Conservation (phyloP, 192 early-diverging fungal genomes). For the Coemansia reversa region DNA sequence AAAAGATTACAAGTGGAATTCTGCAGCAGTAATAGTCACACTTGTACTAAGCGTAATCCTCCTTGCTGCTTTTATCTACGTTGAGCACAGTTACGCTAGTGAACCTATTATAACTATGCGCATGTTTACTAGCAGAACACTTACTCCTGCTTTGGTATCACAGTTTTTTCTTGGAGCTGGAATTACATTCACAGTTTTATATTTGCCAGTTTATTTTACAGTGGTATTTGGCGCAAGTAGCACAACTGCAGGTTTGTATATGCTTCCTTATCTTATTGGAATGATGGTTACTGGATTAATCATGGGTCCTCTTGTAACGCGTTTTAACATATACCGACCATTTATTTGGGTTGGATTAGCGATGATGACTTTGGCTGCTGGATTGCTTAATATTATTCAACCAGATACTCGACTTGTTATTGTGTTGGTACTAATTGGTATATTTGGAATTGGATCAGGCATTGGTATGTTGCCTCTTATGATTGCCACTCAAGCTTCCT, state of each 20-base stretch:
- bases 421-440: slow-evolving; percentile 18
- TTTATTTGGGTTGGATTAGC: slow-evolving; percentile 33
- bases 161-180: slow-evolving; percentile 34
- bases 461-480: slow-evolving; percentile 30
- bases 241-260: slow-evolving; percentile 20
- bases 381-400: slow-evolving; percentile 23
- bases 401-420: slow-evolving; percentile 19
- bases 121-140: slow-evolving; percentile 26
- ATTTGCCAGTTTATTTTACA: slow-evolving; percentile 35
- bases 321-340: slow-evolving; percentile 29
- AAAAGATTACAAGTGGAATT: slow-evolving; percentile 64
- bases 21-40: slow-evolving; percentile 50
- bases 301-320: slow-evolving; percentile 23
- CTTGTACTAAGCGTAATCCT: slow-evolving; percentile 52
- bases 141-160: slow-evolving; percentile 17
- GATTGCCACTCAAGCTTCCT: slow-evolving; percentile 28
- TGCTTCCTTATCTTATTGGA: slow-evolving; percentile 33
- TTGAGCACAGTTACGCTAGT: slow-evolving; percentile 61
- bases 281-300: slow-evolving; percentile 25
- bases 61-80: slow-evolving; percentile 56
- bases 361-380: slow-evolving; percentile 18
- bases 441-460: slow-evolving; percentile 30
- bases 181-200: slow-evolving; percentile 28
- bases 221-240: slow-evolving; percentile 22
- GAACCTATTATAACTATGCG: slow-evolving; percentile 72